A percentile compares a stretch with the other conserved stretches of the same genome.
These are phyloP conservation scores for Cercospora sesami DNA, from an alignment of 2,329 filamentous ascomycete species.

Conservation along the genomic window DNA sequence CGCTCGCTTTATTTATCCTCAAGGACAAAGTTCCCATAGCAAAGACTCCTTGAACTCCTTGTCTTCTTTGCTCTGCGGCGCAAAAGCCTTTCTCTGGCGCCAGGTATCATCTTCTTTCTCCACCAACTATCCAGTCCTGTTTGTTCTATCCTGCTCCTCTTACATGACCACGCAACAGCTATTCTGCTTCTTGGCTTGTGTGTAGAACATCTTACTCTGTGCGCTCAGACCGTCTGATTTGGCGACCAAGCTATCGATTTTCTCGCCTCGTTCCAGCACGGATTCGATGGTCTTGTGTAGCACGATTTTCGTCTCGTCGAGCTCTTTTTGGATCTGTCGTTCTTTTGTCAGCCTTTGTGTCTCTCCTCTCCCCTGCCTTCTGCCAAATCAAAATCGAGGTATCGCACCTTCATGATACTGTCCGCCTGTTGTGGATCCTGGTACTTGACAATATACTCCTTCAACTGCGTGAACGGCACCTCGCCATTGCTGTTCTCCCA, in stretches of 20 bases:
- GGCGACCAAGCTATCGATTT: conserved; percentile 88
- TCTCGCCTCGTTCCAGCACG: conserved; percentile 88
- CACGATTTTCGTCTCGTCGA: conserved; percentile 96
- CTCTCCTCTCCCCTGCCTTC: not conserved
- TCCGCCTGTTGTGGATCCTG: conserved; percentile 87
- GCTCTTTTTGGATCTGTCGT: conserved; percentile 79
- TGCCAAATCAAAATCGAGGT: not conserved
- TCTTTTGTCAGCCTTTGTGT: conserved; percentile 50
- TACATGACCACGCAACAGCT: conserved; percentile 60
- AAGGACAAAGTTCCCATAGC: not conserved
- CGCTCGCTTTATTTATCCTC: conserved; percentile 1
- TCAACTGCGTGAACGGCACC: conserved; percentile 67
- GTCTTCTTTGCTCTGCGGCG: not conserved
- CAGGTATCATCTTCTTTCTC: conserved; percentile 1
- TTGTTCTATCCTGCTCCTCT: not conserved
- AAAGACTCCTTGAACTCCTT: not conserved
- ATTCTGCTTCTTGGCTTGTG: conserved; percentile 64
- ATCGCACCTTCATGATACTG: conserved; percentile 61
- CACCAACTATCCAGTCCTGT: not conserved
- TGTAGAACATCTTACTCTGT: conserved; percentile 98
- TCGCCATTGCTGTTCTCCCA: conserved; percentile 58
- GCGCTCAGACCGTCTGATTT: conserved; percentile 90
- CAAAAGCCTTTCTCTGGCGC: not conserved
- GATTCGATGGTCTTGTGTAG: conserved; percentile 96
- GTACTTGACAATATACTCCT: conserved; percentile 75